Base-by-base conservation (phyloP, 768 basidiomycete genomes). In the Epithele typhae region DNA sequence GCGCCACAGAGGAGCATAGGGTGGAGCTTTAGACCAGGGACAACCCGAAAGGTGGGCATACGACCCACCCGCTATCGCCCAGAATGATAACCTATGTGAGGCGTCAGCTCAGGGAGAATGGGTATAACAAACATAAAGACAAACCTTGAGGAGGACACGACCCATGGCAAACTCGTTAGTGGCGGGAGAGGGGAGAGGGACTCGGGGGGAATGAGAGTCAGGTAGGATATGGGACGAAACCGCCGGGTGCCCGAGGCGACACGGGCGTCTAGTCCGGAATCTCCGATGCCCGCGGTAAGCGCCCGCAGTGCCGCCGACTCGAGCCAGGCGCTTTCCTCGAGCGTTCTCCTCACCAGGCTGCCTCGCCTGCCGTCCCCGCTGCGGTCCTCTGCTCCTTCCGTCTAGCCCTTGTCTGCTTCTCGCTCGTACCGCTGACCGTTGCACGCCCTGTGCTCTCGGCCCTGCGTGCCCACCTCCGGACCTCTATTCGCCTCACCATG, bases 61-160 rank as follows among this genome's bases (percentile, higher is more conserved):
- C 57, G 43, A 76, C 89, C 52, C 63, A 92, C 90, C 90, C 90
- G 69, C 90, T 92, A 77, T 98, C 96, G 58, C 95, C 95, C 52
- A 98, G 84, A 67, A 99, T 98, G 71, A 98, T 98, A 66, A 96
- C 94, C 95, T 97, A 59, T 25, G 42, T 46, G 35, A 45, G 45
- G 39, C 33, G 49, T 59, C 43, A 57, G 55, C 33, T 19, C 25
- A 21, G 21, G 21, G 30, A 18, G 9, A 21, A 40, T 6, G 32
- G n/a, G 39, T 22, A 35, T 19, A 32, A n/a, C 43, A 23, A 39
- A 37, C 19, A 6, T 21, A 19, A 34, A 27, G 32, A 57, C 63
- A 25, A 38, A 87, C 89, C 82, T 92, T 92, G 64, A 92, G 78
- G 51, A 92, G 74, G 64, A 90, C 86, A 61, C 88, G 87, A 62